These are phyloP conservation scores for Didymella sp. DNA, from an alignment of 2,329 filamentous ascomycete genomes.

Conservation along the genomic window DNA sequence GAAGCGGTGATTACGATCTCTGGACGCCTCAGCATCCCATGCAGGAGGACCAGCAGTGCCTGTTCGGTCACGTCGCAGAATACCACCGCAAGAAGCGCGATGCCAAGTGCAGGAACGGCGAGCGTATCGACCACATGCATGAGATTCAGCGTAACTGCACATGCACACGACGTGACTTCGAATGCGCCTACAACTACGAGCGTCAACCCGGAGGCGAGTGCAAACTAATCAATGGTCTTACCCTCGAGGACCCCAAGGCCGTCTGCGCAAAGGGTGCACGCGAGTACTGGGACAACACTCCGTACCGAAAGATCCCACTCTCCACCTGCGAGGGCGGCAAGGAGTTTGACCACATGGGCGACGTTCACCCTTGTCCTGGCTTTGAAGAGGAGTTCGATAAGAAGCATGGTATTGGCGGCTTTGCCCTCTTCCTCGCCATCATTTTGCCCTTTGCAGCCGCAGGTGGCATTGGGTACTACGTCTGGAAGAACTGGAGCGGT, in stretches of 20 bases:
- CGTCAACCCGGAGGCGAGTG: conserved; percentile 79
- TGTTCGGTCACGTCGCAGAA: conserved; percentile 89
- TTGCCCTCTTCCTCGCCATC: conserved; percentile 85
- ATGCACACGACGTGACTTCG: conserved; percentile 85
- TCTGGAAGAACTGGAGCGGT: conserved; percentile 82
- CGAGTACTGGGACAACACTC: conserved; percentile 86
- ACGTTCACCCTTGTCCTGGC: conserved; percentile 71
- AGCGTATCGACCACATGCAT: conserved; percentile 69
- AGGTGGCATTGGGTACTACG: conserved; percentile 78
- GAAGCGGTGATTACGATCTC: conserved; percentile 77
- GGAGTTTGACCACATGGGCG: conserved; percentile 73
- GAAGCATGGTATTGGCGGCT: conserved; percentile 71
- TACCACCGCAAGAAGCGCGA: conserved; percentile 91
- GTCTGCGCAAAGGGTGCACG: conserved; percentile 71
- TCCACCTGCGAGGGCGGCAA: conserved; percentile 82
- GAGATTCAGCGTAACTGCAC: conserved; percentile 76
- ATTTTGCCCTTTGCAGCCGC: conserved; percentile 76
- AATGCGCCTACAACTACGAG: conserved; percentile 97
- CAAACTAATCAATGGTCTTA: conserved; percentile 74
- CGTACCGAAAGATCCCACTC: conserved; percentile 87
- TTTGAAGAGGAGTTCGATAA: conserved; percentile 83
- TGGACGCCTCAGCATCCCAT: conserved; percentile 89
- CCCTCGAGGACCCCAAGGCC: conserved; percentile 65
- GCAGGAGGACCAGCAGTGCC: conserved; percentile 76
- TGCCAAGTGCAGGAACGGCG: conserved; percentile 80